These are phyloP conservation scores for Neckera pumila DNA, from an alignment of 225 moss, liverwort and hornwort genomes.

Conservation along the genomic window DNA sequence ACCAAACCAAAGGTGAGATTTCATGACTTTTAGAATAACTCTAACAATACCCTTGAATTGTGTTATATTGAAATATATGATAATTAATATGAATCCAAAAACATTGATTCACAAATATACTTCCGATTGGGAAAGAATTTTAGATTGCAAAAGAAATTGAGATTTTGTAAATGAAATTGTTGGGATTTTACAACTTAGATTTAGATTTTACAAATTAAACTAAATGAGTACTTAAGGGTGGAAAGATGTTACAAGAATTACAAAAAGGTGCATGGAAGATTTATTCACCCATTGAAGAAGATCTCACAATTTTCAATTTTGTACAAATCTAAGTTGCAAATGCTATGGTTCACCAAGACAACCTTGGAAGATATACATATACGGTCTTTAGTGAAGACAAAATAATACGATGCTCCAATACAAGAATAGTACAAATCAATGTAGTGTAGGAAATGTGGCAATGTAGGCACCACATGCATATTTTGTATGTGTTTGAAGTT, in stretches of 20 bases:
- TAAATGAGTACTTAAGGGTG: not conserved
- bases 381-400: not conserved
- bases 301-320: not conserved
- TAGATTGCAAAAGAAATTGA: not conserved
- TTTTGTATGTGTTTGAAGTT: not conserved
- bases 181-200: not conserved
- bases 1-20: not conserved
- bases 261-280: accelerated
- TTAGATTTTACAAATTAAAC: not conserved
- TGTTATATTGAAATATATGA: not conserved
- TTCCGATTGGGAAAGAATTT: not conserved
- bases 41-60: not conserved
- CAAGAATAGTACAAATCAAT: not conserved
- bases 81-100: not conserved
- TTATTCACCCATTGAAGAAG: no score
- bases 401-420: not conserved
- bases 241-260: accelerated
- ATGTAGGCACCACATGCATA: accelerated
- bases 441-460: not conserved
- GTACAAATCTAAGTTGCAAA: not conserved
- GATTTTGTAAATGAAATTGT: not conserved
- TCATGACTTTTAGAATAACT: not conserved
- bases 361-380: accelerated
- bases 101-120: not conserved
- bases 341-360: not conserved